Evolutionary conservation across 768 basidiomycete genomes (phyloP).

Genomic region (Boletellus ananiceps): DNA sequence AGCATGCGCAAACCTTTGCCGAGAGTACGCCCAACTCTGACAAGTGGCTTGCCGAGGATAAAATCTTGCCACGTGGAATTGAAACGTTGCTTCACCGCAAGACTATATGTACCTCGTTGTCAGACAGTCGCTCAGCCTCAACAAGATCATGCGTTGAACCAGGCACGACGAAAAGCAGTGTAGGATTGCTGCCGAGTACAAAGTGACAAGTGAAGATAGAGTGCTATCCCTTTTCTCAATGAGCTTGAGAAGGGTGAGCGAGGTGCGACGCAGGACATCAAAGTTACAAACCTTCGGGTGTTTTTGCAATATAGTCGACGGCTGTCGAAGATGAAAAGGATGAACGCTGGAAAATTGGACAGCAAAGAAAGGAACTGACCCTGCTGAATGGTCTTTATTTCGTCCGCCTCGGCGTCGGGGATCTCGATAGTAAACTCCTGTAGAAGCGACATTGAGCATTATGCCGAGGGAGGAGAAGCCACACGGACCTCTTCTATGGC

Average conservation of each 20-base stretch:
- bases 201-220: constrained; percentile 6
- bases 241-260: constrained; percentile 36
- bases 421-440: constrained; percentile 98
- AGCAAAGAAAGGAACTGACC: constrained; percentile 46
- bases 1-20: constrained; percentile 50
- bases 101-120: too few relatives aligned
- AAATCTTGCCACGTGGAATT: neutral
- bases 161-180: constrained; percentile 1
- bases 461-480: constrained; percentile 1
- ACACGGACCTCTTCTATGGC: constrained; percentile 83
- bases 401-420: constrained; percentile 94
- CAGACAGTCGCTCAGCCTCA: constrained; percentile 7
- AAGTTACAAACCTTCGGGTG: constrained; percentile 66
- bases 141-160: neutral
- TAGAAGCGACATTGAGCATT: neutral
- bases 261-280: constrained; percentile 6
- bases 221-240: constrained; percentile 31
- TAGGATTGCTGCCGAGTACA: constrained; percentile 21
- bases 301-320: constrained; percentile 92
- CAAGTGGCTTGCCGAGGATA: constrained; percentile 37
- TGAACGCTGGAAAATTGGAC: neutral
- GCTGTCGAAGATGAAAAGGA: constrained; percentile 43
- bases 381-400: constrained; percentile 86
- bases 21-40: constrained; percentile 50
- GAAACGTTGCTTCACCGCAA: too few relatives aligned